Base-by-base conservation (phyloP, 208 protist genomes). In the Acanthamoeba castellanii region DNA sequence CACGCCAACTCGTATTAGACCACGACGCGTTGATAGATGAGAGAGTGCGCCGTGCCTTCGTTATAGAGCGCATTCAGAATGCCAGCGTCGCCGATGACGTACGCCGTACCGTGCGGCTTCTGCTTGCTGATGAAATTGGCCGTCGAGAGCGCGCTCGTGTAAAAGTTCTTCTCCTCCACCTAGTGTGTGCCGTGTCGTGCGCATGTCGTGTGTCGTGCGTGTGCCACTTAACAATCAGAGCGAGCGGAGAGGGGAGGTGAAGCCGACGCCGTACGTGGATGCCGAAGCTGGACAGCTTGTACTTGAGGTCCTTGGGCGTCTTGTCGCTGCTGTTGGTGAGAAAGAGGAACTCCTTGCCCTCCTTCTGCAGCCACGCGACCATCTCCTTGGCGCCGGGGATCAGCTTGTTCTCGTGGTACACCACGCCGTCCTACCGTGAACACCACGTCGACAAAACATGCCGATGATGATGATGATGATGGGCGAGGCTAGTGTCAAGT, bases 321-420 rank as follows among this genome's bases (percentile, higher is more conserved):
- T 94, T 94, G 91, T 94, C 91, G 52, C 91, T 94, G 45, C 72
- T 88, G 72, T 94, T 94, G 66, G 91, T 94, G 11, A 94, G 91
- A 27, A 94, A 94, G 70, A 94, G 91, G 47, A 70, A 94, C 4
- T 85, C 55, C 91, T 94, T 94, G 20, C 52, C 70, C 32, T 94
- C 74, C 34, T 88, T 50, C 52, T 94, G 66, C 74, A 94, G 47
- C 91, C 91, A 94, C n/a, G 42, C 52, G 2, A 94, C 72, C 34
- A 94, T 50, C 37, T 92, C 87, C 52, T 94, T 81, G 61, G 72
- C 91, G 5, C 74, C 72, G 9, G 45, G 74, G 25, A 94, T 70
- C 42, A 94, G 70, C 50, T 88, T 81, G 37, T 94, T 87, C n/a
- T 68, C 47, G 34, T 94, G 91, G 55, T 94, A 94, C 30, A 94